Evolutionary conservation across 1,284 basidiomycete genomes (phyloP).

Genomic region (Phylloboletellus chloephorus): DNA sequence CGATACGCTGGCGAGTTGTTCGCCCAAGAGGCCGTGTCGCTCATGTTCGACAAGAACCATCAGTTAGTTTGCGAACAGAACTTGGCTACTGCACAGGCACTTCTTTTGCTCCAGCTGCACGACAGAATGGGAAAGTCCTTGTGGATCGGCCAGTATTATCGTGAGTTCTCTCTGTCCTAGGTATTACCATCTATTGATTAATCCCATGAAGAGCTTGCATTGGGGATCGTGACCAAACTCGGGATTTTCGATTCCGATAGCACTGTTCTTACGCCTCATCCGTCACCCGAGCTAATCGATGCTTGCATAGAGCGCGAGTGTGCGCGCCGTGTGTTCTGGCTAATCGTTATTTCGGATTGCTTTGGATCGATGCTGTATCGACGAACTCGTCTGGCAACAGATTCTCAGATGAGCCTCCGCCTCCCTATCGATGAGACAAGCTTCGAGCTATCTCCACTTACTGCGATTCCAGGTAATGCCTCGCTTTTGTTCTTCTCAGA

Average conservation of each 20-base stretch:
- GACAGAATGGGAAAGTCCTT: conserved; percentile 50
- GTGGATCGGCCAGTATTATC: conserved; percentile 28
- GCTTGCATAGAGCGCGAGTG: conserved; percentile 64
- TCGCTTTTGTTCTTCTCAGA: conserved; percentile 4
- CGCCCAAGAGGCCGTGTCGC: conserved; percentile 57
- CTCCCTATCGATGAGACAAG: conserved; percentile 72
- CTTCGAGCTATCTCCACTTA: conserved; percentile 63
- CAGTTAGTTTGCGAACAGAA: conserved; percentile 48
- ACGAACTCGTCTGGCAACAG: conserved; percentile 43
- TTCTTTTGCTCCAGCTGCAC: conserved; percentile 64
- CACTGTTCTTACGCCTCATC: conserved; percentile 41
- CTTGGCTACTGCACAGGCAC: conserved; percentile 64
- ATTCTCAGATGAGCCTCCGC: conserved; percentile 55
- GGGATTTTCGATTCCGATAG: conserved; percentile 57
- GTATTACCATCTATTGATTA: conserved; percentile 13
- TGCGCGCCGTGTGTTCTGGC: conserved; percentile 71
- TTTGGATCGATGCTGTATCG: conserved; percentile 47
- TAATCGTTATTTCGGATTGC: conserved; percentile 56
- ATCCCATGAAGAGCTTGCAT: conserved; percentile 49
- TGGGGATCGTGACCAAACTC: conserved; percentile 60
- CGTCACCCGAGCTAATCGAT: conserved; percentile 53
- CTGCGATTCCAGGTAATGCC: conserved; percentile 53
- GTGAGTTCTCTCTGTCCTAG: conserved; percentile 18
- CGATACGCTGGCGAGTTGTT: conserved; percentile 67
- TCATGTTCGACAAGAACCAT: conserved; percentile 64